Evolutionary conservation across 1,139 yeast species (phyloP).

Genomic region (Meyerozyma sp.): DNA sequence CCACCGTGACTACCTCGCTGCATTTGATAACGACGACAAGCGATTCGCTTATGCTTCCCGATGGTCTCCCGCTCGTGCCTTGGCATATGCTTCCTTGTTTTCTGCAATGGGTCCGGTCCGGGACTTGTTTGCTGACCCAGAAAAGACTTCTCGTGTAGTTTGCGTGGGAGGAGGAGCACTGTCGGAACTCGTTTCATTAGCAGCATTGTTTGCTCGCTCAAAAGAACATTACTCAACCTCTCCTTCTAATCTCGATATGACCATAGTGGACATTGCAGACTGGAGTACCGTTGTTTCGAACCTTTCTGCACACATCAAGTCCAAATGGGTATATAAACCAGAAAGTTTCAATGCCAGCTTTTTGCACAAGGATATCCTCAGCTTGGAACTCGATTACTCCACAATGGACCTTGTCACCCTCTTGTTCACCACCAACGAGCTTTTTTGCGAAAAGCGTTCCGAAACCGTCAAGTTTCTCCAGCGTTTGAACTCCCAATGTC

Average conservation of each 20-base stretch:
- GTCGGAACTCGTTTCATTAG: conserved; percentile 70
- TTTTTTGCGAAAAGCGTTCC: conserved; percentile 64
- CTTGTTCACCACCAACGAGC: conserved; percentile 81
- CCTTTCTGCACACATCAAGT: conserved; percentile 36
- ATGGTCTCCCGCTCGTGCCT: conserved; percentile 82
- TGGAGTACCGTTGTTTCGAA: conserved; percentile 55
- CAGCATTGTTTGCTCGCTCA: conserved; percentile 50
- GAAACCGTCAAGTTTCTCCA: conserved; percentile 60
- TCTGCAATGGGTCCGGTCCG: conserved; percentile 41
- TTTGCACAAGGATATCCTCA: conserved; percentile 44
- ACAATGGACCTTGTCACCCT: conserved; percentile 52
- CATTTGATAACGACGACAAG: conserved; percentile 60
- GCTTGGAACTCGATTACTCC: conserved; percentile 10
- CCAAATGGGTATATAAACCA: conserved; percentile 47
- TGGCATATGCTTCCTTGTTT: conserved; percentile 67
- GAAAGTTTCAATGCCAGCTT: conserved; percentile 42
- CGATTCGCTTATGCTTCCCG: conserved; percentile 74
- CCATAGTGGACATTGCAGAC: conserved; percentile 71
- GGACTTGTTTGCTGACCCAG: conserved; percentile 28
- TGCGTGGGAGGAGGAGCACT: conserved; percentile 91
- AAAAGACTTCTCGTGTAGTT: conserved; percentile 34
- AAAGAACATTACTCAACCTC: conserved; percentile 35
- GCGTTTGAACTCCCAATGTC: conserved; percentile 40
- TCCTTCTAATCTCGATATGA: conserved; percentile 34
- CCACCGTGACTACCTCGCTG: conserved; percentile 63